Percentiles rank a stretch among this genome's conserved stretches.
These are phyloP conservation scores for Boletus subparvulus DNA, from an alignment of 768 basidiomycete genomes.

Conservation along the genomic window DNA sequence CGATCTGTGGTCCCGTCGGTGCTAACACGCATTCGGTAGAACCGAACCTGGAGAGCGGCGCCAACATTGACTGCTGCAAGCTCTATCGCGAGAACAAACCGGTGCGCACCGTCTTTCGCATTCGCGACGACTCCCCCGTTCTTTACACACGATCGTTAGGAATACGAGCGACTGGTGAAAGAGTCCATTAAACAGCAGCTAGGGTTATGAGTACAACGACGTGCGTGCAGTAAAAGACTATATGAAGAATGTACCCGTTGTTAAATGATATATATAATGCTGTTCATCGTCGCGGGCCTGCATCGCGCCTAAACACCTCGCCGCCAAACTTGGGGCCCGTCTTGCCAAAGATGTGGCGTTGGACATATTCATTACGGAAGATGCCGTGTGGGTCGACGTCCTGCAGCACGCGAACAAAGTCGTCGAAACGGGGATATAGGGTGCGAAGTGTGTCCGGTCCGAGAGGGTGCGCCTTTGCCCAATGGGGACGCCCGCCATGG, in stretches of 20 bases:
- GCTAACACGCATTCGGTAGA: slow-evolving; percentile 43
- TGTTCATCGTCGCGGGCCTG: slow-evolving; percentile 8
- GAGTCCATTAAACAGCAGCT: slow-evolving; percentile 84
- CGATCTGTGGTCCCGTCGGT: background rate
- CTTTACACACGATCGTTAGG: slow-evolving; percentile 36
- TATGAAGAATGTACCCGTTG: slow-evolving; percentile 13
- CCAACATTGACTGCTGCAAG: slow-evolving; percentile 97
- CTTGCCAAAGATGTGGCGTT: slow-evolving; percentile 80
- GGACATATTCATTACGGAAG: slow-evolving; percentile 87
- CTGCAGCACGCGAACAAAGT: slow-evolving; percentile 66
- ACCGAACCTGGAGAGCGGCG: slow-evolving; percentile 96
- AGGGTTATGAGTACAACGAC: slow-evolving; percentile 50
- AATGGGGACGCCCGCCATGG: slow-evolving; percentile 86
- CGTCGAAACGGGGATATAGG: slow-evolving; percentile 80
- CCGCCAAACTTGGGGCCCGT: slow-evolving; percentile 38
- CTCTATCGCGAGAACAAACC: slow-evolving; percentile 85
- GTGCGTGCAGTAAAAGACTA: slow-evolving; percentile 17
- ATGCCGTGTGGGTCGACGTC: slow-evolving; percentile 71
- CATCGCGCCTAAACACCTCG: slow-evolving; percentile 46
- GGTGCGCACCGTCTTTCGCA: slow-evolving; percentile 30
- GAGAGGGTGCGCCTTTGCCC: slow-evolving; percentile 90
- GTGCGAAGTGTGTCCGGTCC: slow-evolving; percentile 58
- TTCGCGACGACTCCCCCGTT: background rate
- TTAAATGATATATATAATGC: background rate
- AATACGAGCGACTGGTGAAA: slow-evolving; percentile 87